Conservation (phyloP, 2,329 filamentous ascomycete genomes). For the Ceratocystis albifundus region DNA sequence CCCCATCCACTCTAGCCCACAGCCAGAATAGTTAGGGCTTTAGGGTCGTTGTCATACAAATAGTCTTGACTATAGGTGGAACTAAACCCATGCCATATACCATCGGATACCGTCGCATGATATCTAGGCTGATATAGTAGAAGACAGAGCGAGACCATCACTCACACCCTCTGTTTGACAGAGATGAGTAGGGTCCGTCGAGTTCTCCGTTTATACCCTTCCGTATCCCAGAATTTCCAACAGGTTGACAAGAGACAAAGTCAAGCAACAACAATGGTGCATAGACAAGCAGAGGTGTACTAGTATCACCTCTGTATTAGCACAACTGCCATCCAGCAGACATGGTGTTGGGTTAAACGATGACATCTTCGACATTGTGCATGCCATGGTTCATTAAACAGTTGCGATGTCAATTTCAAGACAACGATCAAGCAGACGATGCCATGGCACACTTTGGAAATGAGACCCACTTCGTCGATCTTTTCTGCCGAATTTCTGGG, state of each 20-base stretch:
- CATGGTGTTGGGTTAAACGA: neutral
- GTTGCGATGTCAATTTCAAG: neutral
- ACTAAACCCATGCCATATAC: neutral
- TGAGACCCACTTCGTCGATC: constrained; percentile 4
- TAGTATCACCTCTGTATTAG: neutral
- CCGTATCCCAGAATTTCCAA: neutral
- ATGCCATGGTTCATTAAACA: neutral
- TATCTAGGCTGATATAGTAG: neutral
- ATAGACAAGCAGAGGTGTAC: neutral
- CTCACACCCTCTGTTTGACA: neutral
- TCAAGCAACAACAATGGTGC: neutral
- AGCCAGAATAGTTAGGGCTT: neutral
- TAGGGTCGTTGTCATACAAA: neutral
- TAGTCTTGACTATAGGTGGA: neutral
- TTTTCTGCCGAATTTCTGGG: neutral
- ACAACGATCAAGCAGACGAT: neutral
- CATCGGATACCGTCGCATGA: neutral
- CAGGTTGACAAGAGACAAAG: neutral
- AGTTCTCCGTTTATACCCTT: neutral
- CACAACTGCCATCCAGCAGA: neutral
- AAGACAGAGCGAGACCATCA: neutral
- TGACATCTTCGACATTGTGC: no score
- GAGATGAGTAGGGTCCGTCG: neutral
- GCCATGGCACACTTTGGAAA: neutral
- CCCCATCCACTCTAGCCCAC: neutral